Evolutionary conservation across 345 rosid species (phyloP), one percentile per base, ranked within the genome.

Genomic region (Corchorus olitorius): DNA sequence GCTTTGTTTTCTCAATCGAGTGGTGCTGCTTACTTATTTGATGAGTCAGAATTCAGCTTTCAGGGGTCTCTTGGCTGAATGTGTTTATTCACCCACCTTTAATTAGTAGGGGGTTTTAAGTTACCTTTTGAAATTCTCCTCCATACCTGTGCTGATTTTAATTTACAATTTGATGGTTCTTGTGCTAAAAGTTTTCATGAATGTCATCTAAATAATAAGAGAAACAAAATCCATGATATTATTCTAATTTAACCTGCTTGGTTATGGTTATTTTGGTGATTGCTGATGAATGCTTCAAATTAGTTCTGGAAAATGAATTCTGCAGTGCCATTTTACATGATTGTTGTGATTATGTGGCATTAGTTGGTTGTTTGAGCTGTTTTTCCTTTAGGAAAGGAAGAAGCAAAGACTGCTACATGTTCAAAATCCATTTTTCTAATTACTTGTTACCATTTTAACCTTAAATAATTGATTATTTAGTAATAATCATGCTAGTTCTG

Each of bases 31-130:
- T 80, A 60, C 73, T 55, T 75, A 70, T 75, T 73, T 12, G 34
- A 53, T 58, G 58, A 78, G 68, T 20, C 59, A 72, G 55, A 58
- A 22, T 62, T 73, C 80, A 67, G 82, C 69, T 81, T 78, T 54
- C 65, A 15, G 66, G 19, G 73, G 37, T 80, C 69, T 72, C 48
- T 65, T 65, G 20, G 78, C 22, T n/a, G 74, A 80, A 64, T 64
- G 65, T 74, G 65, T 80, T 67, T 66, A 52, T 60, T 72, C 60
- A 11, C 27, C 35, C 58, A n/a, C 17, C 63, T 70, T 74, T 46
- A 37, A 45, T 53, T 65, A 27, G 60, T 45, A 58, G 54, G 68
- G 16, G 66, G 54, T 75, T 58, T 8, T 52, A 55, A 58, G 52
- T 68, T 3, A 34, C 52, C 74, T 73, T 14, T 54, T 72, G 65